phyloP scores from a whole-genome alignment of 331 rosid genomes.

The Pyrus hybrid region DNA sequence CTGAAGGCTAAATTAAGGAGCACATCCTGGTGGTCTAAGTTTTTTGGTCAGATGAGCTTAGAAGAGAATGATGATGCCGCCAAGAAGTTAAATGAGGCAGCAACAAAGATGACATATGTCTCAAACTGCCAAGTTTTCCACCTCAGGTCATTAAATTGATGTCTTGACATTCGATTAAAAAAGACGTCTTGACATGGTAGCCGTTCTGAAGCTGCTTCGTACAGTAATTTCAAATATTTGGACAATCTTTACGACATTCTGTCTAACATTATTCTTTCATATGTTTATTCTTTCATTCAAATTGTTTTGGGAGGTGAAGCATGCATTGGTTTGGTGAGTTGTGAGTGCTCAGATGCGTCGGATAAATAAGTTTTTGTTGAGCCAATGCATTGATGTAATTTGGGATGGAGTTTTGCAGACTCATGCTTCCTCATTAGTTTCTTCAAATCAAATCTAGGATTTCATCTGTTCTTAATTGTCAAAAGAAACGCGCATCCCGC shows the following conservation, averaged over 20 bases:
- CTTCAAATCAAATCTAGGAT: neutral
- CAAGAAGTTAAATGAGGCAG: constrained; percentile 52
- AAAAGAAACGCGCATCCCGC: neutral
- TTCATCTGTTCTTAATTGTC: neutral
- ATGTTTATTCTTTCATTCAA: neutral
- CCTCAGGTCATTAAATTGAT: constrained; percentile 51
- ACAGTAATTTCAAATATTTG: neutral
- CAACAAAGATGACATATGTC: constrained; percentile 39
- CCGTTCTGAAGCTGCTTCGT: neutral
- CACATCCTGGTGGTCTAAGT: constrained; percentile 56
- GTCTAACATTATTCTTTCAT: neutral
- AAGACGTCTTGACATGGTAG: neutral
- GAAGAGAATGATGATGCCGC: constrained; percentile 52
- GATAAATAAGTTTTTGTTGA: neutral
- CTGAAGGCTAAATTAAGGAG: constrained; percentile 72
- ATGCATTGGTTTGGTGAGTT: neutral
- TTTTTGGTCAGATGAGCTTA: constrained; percentile 46
- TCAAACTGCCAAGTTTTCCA: constrained; percentile 62
- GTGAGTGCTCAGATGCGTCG: neutral
- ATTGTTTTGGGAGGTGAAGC: constrained; percentile 1
- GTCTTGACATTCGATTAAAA: neutral
- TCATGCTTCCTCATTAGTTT: neutral
- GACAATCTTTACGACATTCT: neutral
- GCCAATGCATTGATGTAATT: neutral
- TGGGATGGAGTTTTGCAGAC: neutral